These are phyloP conservation scores for Chytridiales sp. DNA, from an alignment of 371 early-diverging fungal species.

Conservation along the genomic window DNA sequence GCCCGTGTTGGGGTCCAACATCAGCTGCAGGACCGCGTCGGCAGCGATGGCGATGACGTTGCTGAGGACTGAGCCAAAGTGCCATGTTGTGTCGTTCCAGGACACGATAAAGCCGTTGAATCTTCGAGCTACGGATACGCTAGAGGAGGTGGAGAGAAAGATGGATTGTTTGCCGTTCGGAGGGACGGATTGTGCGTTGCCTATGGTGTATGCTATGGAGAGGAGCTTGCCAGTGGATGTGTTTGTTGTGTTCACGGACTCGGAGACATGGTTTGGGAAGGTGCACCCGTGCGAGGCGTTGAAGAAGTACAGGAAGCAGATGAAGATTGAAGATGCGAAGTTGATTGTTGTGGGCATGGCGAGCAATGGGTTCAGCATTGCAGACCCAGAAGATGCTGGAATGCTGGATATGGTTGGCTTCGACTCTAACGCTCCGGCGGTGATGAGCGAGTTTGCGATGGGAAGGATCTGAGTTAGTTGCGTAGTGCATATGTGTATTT, in stretches of 20 bases:
- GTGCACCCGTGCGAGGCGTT: conserved; percentile 24
- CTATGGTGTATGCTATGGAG: conserved; percentile 25
- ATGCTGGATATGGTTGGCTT: conserved; percentile 28
- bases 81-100: conserved; percentile 9
- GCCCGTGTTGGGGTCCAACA: conserved; percentile 1
- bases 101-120: conserved; percentile 7
- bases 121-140: conserved; percentile 4
- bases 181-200: conserved; percentile 22
- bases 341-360: conserved; percentile 21
- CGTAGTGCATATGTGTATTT: too few species aligned
- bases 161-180: conserved; percentile 11
- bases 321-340: conserved; percentile 15
- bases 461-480: too few species aligned
- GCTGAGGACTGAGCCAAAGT: conserved; percentile 12
- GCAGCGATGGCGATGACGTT: conserved; percentile 22
- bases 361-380: conserved; percentile 17
- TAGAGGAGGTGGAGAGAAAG: conserved; percentile 5
- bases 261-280: conserved; percentile 21
- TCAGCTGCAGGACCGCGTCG: conserved; percentile 5
- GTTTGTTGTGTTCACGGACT: conserved; percentile 22
- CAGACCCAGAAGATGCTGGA: conserved; percentile 25
- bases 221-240: conserved; percentile 14
- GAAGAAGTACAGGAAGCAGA: conserved; percentile 7
- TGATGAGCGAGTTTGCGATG: conserved; percentile 8
- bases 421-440: conserved; percentile 1